phyloP scores from a whole-genome alignment of 2,329 filamentous ascomycete species.

The Ophiostoma angusticollis region DNA sequence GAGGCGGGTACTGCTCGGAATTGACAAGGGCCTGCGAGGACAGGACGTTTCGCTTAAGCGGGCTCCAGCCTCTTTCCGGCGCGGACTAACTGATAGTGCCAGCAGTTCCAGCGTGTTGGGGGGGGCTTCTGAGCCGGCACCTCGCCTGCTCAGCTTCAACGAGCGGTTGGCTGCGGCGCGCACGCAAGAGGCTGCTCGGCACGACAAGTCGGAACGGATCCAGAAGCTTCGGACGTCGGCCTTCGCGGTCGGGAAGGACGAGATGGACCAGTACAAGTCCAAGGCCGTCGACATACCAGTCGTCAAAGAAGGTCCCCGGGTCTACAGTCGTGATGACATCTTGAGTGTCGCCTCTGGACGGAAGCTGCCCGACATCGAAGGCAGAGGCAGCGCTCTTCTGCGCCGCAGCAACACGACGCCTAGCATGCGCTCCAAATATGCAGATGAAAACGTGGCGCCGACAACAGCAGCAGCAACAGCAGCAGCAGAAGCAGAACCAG shows the following conservation, averaged over 20 bases:
- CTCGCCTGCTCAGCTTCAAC: conserved; percentile 54
- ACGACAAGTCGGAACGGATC: conserved; percentile 39
- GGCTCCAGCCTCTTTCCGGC: conserved; percentile 38
- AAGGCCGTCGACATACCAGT: conserved; percentile 43
- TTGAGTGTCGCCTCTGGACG: conserved; percentile 22
- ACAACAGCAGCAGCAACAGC: not conserved
- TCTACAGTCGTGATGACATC: conserved; percentile 54
- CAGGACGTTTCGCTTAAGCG: conserved; percentile 75
- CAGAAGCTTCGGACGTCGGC: conserved; percentile 39
- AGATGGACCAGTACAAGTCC: conserved; percentile 47
- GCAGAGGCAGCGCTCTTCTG: conserved; percentile 15
- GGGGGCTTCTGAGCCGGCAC: conserved; percentile 1
- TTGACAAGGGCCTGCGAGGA: conserved; percentile 75
- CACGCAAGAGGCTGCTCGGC: conserved; percentile 36
- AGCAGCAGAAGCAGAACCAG: not conserved
- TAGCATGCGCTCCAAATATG: conserved; percentile 14
- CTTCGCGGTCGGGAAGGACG: conserved; percentile 43
- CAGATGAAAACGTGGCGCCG: not conserved
- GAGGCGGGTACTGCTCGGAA: conserved; percentile 66
- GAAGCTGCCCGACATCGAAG: not conserved
- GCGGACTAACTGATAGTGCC: conserved; percentile 8
- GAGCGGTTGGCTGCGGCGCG: conserved; percentile 68
- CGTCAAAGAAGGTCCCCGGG: conserved; percentile 31
- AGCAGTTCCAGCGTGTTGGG: not conserved
- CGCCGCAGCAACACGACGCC: conserved; percentile 33